Base-by-base conservation (phyloP, 164 flowering plant species). In the Brasenia schreberi region DNA sequence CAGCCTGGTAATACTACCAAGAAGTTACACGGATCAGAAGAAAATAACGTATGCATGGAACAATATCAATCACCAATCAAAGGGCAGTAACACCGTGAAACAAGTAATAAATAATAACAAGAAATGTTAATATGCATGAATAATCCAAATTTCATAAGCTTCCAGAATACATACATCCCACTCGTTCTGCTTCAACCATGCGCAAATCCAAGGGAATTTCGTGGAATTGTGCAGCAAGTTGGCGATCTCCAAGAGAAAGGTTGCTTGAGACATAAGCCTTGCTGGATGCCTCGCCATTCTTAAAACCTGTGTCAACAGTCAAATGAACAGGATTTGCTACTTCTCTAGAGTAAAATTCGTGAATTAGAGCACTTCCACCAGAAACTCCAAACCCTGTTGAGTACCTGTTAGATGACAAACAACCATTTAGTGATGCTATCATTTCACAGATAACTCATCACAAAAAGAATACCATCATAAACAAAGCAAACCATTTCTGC, bases 301-400 rank as follows among this genome's bases (percentile, higher is more conserved):
- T 77, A 67, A 94, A 94, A 58, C 92, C 87, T 3, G 97, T 92
- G 69, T 90, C 98, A 64, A 92, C 96, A 19, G 90, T 88, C 79
- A 95, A 76, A 77, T 95, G 99, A 66, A 90, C 73, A 59, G 99
- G 98, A 67, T 88, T 95, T 45, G 83, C 45, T 49, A 84, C 91
- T 81, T 95, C 98, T 73, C 94, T 80, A 18, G 97, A 79, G 75
- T 88, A 95, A 63, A 95, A 95, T 10, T 92, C 98, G 76, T 95
- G 99, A 70, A 90, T 82, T 78, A 95, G 72, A 53, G 87, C 92
- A 72, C 95, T 92, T 17, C 96, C 98, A 49, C 86, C 95, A 14
- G 92, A 79, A 33, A 90, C 96, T 43, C 97, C 98, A 70, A 81
- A 80, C 9, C 97, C 99, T 58, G 99, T 95, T 12, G 99, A 92